Percentiles rank a stretch among this genome's conserved stretches.
phyloP scores from a whole-genome alignment of 1,139 yeast species.

The Nadsonia starkeyi-henricii region DNA sequence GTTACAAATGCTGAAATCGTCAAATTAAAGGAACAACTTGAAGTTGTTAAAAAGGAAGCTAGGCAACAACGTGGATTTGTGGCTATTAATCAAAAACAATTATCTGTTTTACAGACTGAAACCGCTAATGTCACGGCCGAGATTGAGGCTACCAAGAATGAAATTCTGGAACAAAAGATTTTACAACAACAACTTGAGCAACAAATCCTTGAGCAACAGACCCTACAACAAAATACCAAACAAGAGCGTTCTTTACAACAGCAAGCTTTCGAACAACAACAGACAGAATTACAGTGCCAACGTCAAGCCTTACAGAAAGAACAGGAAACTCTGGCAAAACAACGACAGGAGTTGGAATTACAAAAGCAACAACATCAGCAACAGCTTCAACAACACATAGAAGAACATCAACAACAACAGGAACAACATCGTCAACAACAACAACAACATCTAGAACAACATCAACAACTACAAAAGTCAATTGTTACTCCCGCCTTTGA shows the following conservation, averaged over 20 bases:
- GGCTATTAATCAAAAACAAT: constrained; percentile 56
- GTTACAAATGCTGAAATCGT: constrained; percentile 51
- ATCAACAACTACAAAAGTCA: constrained; percentile 12
- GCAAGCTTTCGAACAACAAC: background rate
- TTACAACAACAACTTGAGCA: background rate
- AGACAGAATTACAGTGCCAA: background rate
- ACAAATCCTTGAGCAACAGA: background rate
- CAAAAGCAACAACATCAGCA: constrained; percentile 2
- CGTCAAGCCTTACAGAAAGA: background rate
- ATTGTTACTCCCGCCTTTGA: constrained; percentile 16
- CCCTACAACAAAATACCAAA: background rate
- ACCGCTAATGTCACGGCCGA: constrained; percentile 32
- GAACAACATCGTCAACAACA: background rate
- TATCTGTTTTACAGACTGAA: constrained; percentile 41
- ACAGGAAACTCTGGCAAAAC: background rate
- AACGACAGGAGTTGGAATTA: background rate
- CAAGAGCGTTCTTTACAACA: background rate
- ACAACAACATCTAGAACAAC: constrained; percentile 10
- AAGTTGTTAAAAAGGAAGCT: constrained; percentile 35
- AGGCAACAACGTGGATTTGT: constrained; percentile 49
- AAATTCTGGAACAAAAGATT: constrained; percentile 17
- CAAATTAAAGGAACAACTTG: constrained; percentile 43
- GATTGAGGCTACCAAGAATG: constrained; percentile 24
- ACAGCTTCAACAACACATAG: background rate
- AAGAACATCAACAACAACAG: background rate